phyloP scores from a whole-genome alignment of 805 yeast species.

The Candida sanyiensis region DNA sequence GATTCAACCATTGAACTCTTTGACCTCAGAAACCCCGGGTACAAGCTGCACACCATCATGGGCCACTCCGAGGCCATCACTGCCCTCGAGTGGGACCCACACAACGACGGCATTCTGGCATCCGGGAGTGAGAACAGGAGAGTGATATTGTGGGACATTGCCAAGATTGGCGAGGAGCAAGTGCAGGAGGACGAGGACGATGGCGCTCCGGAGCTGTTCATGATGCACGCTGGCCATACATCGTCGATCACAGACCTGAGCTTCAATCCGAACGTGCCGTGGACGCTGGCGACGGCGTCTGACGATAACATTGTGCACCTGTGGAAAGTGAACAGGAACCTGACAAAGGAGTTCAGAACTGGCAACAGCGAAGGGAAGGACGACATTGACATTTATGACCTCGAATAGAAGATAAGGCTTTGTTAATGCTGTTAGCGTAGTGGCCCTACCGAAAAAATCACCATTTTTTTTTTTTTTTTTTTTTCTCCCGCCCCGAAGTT shows the following conservation, averaged over 20 bases:
- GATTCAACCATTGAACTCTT: constrained; percentile 62
- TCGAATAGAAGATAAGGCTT: constrained; percentile 15
- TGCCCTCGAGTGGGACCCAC: constrained; percentile 71
- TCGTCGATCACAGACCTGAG: constrained; percentile 68
- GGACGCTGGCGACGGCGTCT: constrained; percentile 60
- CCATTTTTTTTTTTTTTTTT: no score
- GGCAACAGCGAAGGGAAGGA: constrained; percentile 10
- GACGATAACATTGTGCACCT: constrained; percentile 41
- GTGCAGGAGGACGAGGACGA: constrained; percentile 84
- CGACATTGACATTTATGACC: constrained; percentile 17
- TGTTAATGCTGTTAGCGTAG: background rate
- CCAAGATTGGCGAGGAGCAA: constrained; percentile 78
- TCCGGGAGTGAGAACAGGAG: constrained; percentile 76
- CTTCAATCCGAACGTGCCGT: constrained; percentile 63
- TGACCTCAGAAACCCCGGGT: constrained; percentile 48
- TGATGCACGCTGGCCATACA: constrained; percentile 93
- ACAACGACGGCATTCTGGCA: constrained; percentile 69
- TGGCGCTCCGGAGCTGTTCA: constrained; percentile 80
- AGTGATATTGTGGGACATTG: constrained; percentile 71
- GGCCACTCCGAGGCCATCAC: constrained; percentile 76
- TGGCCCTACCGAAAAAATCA: background rate
- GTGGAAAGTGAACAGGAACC: constrained; percentile 37
- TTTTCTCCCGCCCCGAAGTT: no score
- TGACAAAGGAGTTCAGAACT: constrained; percentile 27
- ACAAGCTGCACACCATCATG: constrained; percentile 62